Evolutionary conservation across 345 rosid genomes (phyloP).

Genomic region (Lumnitzera racemosa): DNA sequence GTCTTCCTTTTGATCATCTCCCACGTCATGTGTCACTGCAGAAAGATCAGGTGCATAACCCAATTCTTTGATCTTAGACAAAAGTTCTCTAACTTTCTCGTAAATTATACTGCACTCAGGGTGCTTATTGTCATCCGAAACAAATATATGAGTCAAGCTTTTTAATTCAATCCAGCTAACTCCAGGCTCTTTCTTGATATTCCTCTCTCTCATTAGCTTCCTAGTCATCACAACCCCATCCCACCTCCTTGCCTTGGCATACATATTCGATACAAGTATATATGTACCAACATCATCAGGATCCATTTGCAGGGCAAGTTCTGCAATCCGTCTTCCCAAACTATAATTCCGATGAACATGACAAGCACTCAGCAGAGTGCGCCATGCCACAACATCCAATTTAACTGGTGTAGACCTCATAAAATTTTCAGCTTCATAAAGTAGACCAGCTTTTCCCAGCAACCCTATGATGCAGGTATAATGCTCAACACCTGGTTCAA

Average conservation of each 20-base stretch:
- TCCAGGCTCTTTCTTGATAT: slow-evolving; percentile 85
- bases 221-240: slow-evolving; percentile 59
- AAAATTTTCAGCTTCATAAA: slow-evolving; percentile 50
- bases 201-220: slow-evolving; percentile 50
- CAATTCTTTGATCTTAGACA: slow-evolving; percentile 52
- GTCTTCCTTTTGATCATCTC: slow-evolving; percentile 77
- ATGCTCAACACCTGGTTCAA: slow-evolving; percentile 67
- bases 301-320: slow-evolving; percentile 33
- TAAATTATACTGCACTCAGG: slow-evolving; percentile 47
- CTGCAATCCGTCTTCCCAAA: slow-evolving; percentile 53
- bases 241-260: slow-evolving; percentile 67
- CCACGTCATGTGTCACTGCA: slow-evolving; percentile 60
- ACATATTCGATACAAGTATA: slow-evolving; percentile 47
- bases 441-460: slow-evolving; percentile 63
- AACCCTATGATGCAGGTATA: slow-evolving; percentile 72
- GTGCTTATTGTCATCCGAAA: slow-evolving; percentile 54
- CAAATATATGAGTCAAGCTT: slow-evolving; percentile 50
- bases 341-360: slow-evolving; percentile 48
- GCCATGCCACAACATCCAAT: slow-evolving; percentile 85
- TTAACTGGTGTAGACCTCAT: slow-evolving; percentile 55
- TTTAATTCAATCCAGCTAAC: slow-evolving; percentile 70
- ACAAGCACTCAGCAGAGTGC: slow-evolving; percentile 62
- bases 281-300: slow-evolving; percentile 67
- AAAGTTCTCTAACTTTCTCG: slow-evolving; percentile 49
- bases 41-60: slow-evolving; percentile 63